phyloP scores from a whole-genome alignment of 306 rosid genomes.

The Rosa persica region DNA sequence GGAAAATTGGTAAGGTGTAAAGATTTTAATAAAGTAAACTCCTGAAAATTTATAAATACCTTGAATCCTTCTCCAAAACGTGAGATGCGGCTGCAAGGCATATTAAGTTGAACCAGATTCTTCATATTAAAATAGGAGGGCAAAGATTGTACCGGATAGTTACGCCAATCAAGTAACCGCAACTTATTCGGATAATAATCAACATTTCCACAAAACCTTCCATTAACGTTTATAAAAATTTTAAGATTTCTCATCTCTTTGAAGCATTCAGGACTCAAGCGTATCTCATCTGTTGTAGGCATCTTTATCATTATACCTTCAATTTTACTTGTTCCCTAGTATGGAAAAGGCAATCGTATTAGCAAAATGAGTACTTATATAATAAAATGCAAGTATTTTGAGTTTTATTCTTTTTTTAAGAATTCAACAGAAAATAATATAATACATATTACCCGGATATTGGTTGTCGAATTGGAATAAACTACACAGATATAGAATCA shows the following conservation, averaged over 20 bases:
- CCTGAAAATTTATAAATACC: neutral
- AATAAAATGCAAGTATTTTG: too few species aligned
- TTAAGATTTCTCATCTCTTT: constrained; percentile 25
- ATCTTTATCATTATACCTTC: neutral
- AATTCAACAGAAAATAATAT: too few species aligned
- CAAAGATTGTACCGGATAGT: constrained; percentile 27
- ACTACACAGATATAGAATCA: too few species aligned
- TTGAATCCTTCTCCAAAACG: neutral
- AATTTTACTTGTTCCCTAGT: neutral
- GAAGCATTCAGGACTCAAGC: constrained; percentile 25
- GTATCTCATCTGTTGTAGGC: neutral
- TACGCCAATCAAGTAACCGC: constrained; percentile 40
- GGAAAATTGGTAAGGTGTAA: neutral
- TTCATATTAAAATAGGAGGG: constrained; percentile 30
- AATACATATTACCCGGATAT: too few species aligned
- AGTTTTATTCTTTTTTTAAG: too few species aligned
- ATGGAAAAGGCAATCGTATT: constrained; percentile 23
- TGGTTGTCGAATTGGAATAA: too few species aligned
- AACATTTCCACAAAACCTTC: constrained; percentile 16
- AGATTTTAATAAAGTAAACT: neutral
- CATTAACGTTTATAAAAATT: constrained; percentile 11
- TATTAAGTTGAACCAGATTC: constrained; percentile 28
- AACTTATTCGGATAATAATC: neutral
- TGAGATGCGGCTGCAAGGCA: constrained; percentile 26
- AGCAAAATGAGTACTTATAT: neutral